Percentiles rank a stretch among this genome's conserved stretches.
These are phyloP conservation scores for Citrus medica DNA, from an alignment of 345 rosid genomes.

Conservation along the genomic window DNA sequence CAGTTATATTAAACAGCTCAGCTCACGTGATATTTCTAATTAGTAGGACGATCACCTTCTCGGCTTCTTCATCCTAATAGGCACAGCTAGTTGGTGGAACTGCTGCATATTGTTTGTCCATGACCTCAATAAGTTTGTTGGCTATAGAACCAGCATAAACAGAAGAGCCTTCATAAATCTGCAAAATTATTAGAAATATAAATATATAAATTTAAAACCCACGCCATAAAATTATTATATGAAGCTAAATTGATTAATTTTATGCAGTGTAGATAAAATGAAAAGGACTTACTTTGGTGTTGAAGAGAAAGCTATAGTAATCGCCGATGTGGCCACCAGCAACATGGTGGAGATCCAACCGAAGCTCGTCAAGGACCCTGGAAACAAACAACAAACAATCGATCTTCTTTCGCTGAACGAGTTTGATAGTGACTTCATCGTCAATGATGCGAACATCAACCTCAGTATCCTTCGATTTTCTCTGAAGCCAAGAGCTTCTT, in stretches of 20 bases:
- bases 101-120: slow-evolving; percentile 59
- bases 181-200: not conserved
- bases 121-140: slow-evolving; percentile 67
- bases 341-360: slow-evolving; percentile 76
- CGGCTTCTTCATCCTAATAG: slow-evolving; percentile 9
- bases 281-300: slow-evolving; percentile 57
- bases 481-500: slow-evolving; percentile 88
- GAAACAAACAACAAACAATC: slow-evolving; percentile 76
- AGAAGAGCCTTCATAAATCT: slow-evolving; percentile 39
- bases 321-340: slow-evolving; percentile 92
- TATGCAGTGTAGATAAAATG: not conserved
- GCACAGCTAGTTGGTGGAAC: slow-evolving; percentile 29
- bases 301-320: slow-evolving; percentile 69
- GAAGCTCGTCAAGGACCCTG: slow-evolving; percentile 73
- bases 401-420: slow-evolving; percentile 74
- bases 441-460: slow-evolving; percentile 82
- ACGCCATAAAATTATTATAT: not conserved
- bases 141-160: slow-evolving; percentile 70
- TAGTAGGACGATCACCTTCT: not conserved
- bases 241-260: not conserved
- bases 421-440: slow-evolving; percentile 84
- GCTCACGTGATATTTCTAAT: too few species aligned
- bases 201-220: not conserved
- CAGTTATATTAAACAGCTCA: too few species aligned
- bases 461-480: slow-evolving; percentile 81